Evolutionary conservation across 352 stramenopile species (phyloP).

Genomic region (Pythium vanterpoolii): DNA sequence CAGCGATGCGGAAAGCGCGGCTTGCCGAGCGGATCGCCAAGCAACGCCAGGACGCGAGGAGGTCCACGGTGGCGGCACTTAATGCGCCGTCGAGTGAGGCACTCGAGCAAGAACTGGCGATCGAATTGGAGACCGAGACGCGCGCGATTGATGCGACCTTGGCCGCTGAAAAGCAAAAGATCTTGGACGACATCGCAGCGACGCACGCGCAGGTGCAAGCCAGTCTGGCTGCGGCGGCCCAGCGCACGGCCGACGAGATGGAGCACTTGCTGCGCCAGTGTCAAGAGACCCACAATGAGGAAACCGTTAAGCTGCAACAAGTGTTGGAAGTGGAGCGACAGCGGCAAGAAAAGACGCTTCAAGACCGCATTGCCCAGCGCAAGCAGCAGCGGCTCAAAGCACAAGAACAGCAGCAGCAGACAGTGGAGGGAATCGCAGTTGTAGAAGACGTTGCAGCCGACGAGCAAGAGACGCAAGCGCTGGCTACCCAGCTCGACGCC

Average conservation of each 20-base stretch:
- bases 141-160: constrained; percentile 23
- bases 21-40: constrained; percentile 31
- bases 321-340: constrained; percentile 35
- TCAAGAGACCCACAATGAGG: constrained; percentile 30
- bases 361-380: constrained; percentile 52
- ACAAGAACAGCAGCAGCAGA: constrained; percentile 5
- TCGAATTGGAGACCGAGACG: constrained; percentile 22
- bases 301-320: constrained; percentile 25
- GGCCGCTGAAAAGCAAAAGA: constrained; percentile 21
- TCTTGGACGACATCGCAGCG: constrained; percentile 11
- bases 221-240: constrained; percentile 20
- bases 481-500: constrained; percentile 34
- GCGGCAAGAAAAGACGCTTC: constrained; percentile 46
- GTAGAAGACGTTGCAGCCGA: constrained; percentile 31
- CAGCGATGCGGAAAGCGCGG: constrained; percentile 24
- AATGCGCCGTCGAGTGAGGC: background rate
- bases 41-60: constrained; percentile 17
- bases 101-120: background rate
- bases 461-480: constrained; percentile 29
- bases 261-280: constrained; percentile 24
- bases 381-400: constrained; percentile 35
- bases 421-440: background rate
- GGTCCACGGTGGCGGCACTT: too few relatives aligned
- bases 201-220: constrained; percentile 12
- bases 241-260: constrained; percentile 30